Evolutionary conservation across 139 green algal genomes (phyloP), one percentile per base, ranked within the genome.

Genomic region (Chlamydomonas asymmetrica): DNA sequence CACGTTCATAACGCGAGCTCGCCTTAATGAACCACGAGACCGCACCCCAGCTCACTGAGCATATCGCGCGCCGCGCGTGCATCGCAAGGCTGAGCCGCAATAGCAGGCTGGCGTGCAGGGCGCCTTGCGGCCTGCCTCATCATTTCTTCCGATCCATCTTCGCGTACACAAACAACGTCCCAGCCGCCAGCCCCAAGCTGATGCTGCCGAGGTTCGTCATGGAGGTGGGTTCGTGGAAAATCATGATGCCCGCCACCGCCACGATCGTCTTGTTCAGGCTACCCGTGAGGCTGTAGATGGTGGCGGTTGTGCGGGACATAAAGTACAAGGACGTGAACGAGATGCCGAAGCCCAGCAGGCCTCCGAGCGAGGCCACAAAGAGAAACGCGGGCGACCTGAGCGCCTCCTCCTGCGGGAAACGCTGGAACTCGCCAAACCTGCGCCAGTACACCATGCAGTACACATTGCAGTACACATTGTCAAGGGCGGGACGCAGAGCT

Each of bases 291-390:
- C 71, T 87, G 80, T 94, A 97, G 4, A 89, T 91, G 20, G 91
- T 97, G 31, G 93, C 85, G 20, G 93, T 95, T 5, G 92, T 97
- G 10, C 82, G 81, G n/a, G 85, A 88, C 34, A 98, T 82, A 84
- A 95, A 98, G 92, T 92, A 97, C 27, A 98, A 79, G 3, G 85
- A 91, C 18, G 82, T 81, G 83, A 96, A 97, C 60, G 80, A 92
- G 73, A 97, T 93, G 43, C 57, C 59, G 56, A 96, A 93, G 10
- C 86, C 88, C 5, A 93, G 38, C 2, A 92, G 70, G 13, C 89
- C 91, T 22, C 66, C 37, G 20, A 93, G 49, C 34, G 92, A 84
- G 31, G 76, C 73, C 2, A 84, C 62, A 4, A 72, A n/a, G 9
- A 75, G 73, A 62, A 87, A 89, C 13, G 49, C 50, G 29, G 74